Base-by-base conservation (phyloP, 2,329 filamentous ascomycete genomes). In the Exophiala alcalophila region DNA sequence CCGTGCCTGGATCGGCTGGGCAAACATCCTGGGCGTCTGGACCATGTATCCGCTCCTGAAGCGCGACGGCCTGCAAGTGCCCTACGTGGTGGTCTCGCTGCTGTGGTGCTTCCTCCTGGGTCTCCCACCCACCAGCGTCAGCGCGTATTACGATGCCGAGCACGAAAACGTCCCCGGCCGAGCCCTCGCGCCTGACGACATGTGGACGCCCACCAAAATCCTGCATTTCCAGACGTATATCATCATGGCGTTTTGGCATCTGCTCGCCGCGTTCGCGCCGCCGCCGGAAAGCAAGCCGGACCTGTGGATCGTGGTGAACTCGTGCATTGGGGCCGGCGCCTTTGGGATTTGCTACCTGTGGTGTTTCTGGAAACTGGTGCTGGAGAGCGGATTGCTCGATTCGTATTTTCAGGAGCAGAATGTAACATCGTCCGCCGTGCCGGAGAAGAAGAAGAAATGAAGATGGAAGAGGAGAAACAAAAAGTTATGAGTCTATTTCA, bases 1-100 rank as follows among this genome's bases (percentile, higher is more conserved):
- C 12, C 79, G 92, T 34, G 82, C 87, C 2, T 98, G 92, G 92
- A 83, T 97, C 4, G 90, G 90, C n/a, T 94, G 94, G 60, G 90
- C 89, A 40, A 98, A 98, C 61, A 74, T 92, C 10, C 75, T 96
- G 8, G 91, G 85, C 6, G 79, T 78, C 21, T 96, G 89, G 88
- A 97, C 92, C 4, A 84, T 97, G 78, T 98, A 88, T 60, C 92
- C 92, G 1, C 72, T 98, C 5, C 77, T 98, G 24, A 80, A 84
- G 57, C 80, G 91, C 32, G 92, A 97, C 44, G 85, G 90, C 29
- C 71, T 98, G 6, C 73, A 77, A 9, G 73, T 95, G 7, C 92
- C 94, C 0, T 98, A 98, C 60, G 77, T 80, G 24, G 84, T 95
- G 9, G 69, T 97, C 20, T 86, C 86, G 0, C 71, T 91, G 2